A percentile compares a stretch with the other conserved stretches of the same genome.
phyloP scores from a whole-genome alignment of 306 rosid genomes.

The Bauhinia variegata region DNA sequence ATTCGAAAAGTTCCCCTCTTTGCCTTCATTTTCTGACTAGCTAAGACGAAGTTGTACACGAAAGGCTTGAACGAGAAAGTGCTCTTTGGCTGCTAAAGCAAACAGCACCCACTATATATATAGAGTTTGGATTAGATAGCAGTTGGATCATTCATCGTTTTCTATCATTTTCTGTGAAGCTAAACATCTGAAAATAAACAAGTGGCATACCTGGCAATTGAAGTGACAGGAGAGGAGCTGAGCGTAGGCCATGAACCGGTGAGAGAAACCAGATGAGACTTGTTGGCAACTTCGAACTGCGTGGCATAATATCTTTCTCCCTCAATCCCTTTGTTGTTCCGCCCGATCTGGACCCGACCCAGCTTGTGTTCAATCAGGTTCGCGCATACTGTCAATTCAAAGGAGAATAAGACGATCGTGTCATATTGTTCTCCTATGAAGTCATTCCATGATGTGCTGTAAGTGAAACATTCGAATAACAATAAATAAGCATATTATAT shows the following conservation, averaged over 20 bases:
- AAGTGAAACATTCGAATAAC: too few relatives aligned
- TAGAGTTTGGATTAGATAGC: not conserved
- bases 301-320: not conserved
- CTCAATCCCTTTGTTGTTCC: too few relatives aligned
- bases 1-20: not conserved
- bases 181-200: constrained; percentile 15
- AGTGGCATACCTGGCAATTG: constrained; percentile 29
- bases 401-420: too few relatives aligned
- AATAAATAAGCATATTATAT: too few relatives aligned
- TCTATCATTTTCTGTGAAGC: too few relatives aligned
- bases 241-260: constrained; percentile 35
- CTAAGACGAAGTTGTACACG: not conserved
- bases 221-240: constrained; percentile 28
- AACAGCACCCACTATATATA: not conserved
- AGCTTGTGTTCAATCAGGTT: not conserved
- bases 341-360: not conserved
- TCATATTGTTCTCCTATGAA: too few relatives aligned
- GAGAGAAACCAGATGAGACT: not conserved
- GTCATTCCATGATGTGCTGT: too few relatives aligned
- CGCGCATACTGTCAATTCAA: too few relatives aligned
- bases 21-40: not conserved
- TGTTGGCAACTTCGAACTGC: too few relatives aligned
- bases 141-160: too few relatives aligned
- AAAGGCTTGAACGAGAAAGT: not conserved
- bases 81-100: not conserved